These are phyloP conservation scores for Asterochloris sp. DNA, from an alignment of 139 green algal species.

Conservation along the genomic window DNA sequence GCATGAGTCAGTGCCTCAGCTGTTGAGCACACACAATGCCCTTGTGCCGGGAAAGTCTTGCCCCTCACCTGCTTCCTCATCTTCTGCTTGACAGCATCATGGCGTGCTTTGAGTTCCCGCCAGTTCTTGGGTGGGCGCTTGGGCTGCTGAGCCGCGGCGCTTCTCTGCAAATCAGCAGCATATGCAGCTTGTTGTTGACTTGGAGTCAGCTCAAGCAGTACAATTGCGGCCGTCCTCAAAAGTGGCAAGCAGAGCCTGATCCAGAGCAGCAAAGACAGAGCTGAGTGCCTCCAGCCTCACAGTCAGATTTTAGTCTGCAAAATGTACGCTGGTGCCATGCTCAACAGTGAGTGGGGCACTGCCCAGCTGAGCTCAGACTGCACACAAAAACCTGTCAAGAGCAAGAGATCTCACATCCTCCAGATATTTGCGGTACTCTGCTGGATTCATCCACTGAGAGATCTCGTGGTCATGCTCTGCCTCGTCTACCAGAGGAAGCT, in stretches of 20 bases:
- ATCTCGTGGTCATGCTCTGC: neutral
- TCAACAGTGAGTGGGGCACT: too few species aligned
- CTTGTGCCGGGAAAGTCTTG: too few species aligned
- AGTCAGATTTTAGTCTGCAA: neutral
- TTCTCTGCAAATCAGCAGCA: conserved; percentile 6
- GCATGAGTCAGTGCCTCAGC: too few species aligned
- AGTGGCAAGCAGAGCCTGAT: neutral
- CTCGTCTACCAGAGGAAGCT: neutral
- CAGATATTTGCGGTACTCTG: conserved; percentile 11
- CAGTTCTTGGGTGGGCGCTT: conserved; percentile 6
- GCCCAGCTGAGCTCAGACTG: neutral
- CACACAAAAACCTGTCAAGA: neutral
- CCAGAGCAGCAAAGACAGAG: neutral
- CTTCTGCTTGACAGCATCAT: conserved; percentile 11
- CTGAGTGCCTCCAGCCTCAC: neutral
- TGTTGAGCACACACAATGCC: too few species aligned
- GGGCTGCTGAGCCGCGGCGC: too few species aligned
- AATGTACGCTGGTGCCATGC: too few species aligned
- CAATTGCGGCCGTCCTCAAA: too few species aligned
- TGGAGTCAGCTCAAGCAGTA: neutral
- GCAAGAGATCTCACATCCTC: neutral
- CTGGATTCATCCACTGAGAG: conserved; percentile 4
- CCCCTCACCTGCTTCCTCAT: conserved; percentile 5
- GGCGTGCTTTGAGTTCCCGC: conserved; percentile 1
- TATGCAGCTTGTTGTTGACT: neutral